Evolutionary conservation across 179 eudicot genomes (phyloP).

Genomic region (Silene vulgaris): DNA sequence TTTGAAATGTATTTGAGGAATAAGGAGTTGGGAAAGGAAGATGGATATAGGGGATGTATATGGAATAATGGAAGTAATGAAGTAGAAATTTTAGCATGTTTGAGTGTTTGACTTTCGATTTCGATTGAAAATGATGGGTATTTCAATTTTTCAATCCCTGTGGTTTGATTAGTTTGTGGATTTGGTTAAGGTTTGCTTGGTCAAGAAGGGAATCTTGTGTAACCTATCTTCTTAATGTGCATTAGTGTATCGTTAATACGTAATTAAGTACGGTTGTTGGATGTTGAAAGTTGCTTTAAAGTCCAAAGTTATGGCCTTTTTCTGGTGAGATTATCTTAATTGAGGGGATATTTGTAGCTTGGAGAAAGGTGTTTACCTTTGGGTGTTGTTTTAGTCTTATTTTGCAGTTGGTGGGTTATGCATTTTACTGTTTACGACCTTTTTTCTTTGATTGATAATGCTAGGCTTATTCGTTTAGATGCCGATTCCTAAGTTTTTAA

Average conservation of each 20-base stretch:
- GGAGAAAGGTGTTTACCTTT: constrained; percentile 19
- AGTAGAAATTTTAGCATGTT: constrained; percentile 16
- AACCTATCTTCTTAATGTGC: constrained; percentile 7
- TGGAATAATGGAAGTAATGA: constrained; percentile 5
- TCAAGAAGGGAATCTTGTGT: constrained; percentile 24
- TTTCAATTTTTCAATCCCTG: constrained; percentile 22
- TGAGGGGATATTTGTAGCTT: constrained; percentile 23
- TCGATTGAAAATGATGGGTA: constrained; percentile 17
- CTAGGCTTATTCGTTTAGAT: neutral
- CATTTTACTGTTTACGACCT: neutral
- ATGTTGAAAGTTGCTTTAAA: constrained; percentile 25
- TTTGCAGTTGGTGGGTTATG: constrained; percentile 20
- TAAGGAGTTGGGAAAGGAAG: constrained; percentile 21
- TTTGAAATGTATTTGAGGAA: constrained; percentile 2
- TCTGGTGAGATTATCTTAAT: constrained; percentile 15
- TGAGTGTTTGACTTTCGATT: constrained; percentile 27
- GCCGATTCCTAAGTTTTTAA: neutral
- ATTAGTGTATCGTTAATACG: constrained; percentile 8
- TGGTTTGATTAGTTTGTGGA: constrained; percentile 9
- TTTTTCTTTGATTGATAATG: neutral
- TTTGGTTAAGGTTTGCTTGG: constrained; percentile 15
- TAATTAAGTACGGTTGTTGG: constrained; percentile 19
- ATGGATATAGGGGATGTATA: constrained; percentile 18
- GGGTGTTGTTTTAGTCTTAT: constrained; percentile 13
- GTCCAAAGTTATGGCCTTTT: constrained; percentile 27